Percentiles rank a stretch among this genome's conserved stretches.
Evolutionary conservation across 805 yeast genomes (phyloP).

Genomic region (Candida insectalens): DNA sequence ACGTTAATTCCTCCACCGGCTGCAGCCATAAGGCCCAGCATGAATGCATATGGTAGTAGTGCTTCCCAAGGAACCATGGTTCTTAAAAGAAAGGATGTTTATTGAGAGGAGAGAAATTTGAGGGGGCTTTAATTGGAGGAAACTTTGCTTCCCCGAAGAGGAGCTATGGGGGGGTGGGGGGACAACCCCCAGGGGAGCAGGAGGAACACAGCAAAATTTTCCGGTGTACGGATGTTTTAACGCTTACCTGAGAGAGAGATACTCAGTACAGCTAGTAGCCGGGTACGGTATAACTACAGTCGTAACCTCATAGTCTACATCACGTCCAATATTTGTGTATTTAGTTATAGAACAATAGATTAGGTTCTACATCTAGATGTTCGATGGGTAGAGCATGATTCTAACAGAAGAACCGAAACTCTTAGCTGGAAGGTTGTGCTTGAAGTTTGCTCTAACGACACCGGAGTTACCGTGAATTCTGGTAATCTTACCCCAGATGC

Average conservation of each 20-base stretch:
- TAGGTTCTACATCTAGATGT: too few species aligned
- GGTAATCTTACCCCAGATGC: conserved; percentile 98
- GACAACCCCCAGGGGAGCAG: too few species aligned
- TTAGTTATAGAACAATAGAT: too few species aligned
- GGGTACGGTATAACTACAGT: background rate
- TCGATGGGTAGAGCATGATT: conserved; percentile 99
- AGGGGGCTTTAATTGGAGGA: too few species aligned
- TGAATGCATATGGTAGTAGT: conserved; percentile 49
- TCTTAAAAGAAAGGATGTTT: background rate
- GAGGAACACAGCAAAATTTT: too few species aligned
- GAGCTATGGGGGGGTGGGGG: too few species aligned
- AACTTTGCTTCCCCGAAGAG: too few species aligned
- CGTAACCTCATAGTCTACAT: too few species aligned
- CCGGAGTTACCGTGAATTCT: conserved; percentile 99
- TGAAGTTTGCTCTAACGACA: conserved; percentile 97
- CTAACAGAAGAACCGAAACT: conserved; percentile 99
- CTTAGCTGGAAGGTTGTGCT: conserved; percentile 98
- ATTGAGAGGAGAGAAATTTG: background rate
- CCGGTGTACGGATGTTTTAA: too few species aligned
- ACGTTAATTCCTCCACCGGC: conserved; percentile 43
- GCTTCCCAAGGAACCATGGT: conserved; percentile 65
- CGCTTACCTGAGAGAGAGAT: too few species aligned
- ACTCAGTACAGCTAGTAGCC: too few species aligned
- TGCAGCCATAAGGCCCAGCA: conserved; percentile 37
- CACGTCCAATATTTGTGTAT: too few species aligned